phyloP scores from a whole-genome alignment of 1,139 yeast genomes.

The Lodderomyces parapsilosis region DNA sequence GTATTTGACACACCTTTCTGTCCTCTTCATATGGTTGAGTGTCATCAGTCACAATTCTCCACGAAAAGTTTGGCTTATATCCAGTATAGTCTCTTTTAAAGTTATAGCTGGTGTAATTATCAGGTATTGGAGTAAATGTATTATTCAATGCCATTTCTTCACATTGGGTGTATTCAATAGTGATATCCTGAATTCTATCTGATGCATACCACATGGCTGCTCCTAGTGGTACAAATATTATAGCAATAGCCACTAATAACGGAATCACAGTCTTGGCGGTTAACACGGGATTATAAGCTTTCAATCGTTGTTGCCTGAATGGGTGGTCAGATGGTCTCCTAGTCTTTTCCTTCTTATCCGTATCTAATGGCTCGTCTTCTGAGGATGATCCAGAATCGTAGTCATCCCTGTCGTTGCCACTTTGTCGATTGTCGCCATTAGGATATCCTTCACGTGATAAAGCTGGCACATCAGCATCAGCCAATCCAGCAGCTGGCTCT shows the following conservation, averaged over 20 bases:
- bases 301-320: constrained; percentile 59
- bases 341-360: constrained; percentile 34
- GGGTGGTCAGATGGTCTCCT: constrained; percentile 59
- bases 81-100: constrained; percentile 37
- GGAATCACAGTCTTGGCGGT: constrained; percentile 92
- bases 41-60: constrained; percentile 61
- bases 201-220: constrained; percentile 87
- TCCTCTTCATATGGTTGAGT: constrained; percentile 55
- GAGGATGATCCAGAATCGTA: constrained; percentile 22
- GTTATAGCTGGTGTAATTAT: constrained; percentile 49
- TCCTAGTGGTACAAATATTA: constrained; percentile 88
- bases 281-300: constrained; percentile 64
- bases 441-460: not conserved
- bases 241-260: constrained; percentile 67
- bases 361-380: constrained; percentile 18
- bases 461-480: constrained; percentile 2
- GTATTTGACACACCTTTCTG: constrained; percentile 66
- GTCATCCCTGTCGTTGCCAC: constrained; percentile 4
- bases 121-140: constrained; percentile 61
- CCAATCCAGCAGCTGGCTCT: constrained; percentile 6
- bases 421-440: not conserved
- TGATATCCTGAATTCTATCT: constrained; percentile 71
- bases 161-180: constrained; percentile 82
- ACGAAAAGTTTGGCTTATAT: constrained; percentile 23
- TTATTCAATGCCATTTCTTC: constrained; percentile 53